Evolutionary conservation across 352 stramenopile genomes (phyloP).

Genomic region (Vaucheria bursata): DNA sequence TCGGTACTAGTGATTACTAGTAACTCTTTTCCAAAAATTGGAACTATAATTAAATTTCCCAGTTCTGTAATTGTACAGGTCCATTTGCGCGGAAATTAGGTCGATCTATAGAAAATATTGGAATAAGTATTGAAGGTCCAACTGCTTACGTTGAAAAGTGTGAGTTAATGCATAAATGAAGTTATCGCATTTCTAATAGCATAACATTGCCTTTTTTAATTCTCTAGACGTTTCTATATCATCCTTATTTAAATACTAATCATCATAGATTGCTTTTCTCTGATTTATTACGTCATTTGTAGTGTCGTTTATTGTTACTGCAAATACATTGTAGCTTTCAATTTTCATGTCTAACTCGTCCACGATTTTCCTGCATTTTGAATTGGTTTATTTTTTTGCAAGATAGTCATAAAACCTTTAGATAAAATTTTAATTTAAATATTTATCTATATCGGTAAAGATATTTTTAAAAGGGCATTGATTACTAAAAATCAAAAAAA

Average conservation of each 20-base stretch:
- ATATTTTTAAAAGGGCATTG: no score
- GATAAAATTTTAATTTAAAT: no score
- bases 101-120: slow-evolving; percentile 20
- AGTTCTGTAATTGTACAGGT: background rate
- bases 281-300: background rate
- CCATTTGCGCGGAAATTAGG: slow-evolving; percentile 18
- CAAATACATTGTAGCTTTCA: background rate
- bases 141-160: slow-evolving; percentile 30
- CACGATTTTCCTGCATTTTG: no score
- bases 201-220: slow-evolving; percentile 6
- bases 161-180: slow-evolving; percentile 3
- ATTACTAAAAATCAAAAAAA: no score
- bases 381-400: no score
- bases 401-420: no score
- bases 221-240: background rate
- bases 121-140: slow-evolving; percentile 27
- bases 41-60: background rate
- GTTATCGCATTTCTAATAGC: slow-evolving; percentile 12
- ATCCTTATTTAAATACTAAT: background rate
- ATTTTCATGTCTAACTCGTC: background rate
- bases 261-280: background rate
- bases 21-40: background rate
- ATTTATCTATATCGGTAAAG: no score
- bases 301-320: background rate
- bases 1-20: background rate